phyloP scores from a whole-genome alignment of 306 rosid genomes.

The Cucumis cinereus region DNA sequence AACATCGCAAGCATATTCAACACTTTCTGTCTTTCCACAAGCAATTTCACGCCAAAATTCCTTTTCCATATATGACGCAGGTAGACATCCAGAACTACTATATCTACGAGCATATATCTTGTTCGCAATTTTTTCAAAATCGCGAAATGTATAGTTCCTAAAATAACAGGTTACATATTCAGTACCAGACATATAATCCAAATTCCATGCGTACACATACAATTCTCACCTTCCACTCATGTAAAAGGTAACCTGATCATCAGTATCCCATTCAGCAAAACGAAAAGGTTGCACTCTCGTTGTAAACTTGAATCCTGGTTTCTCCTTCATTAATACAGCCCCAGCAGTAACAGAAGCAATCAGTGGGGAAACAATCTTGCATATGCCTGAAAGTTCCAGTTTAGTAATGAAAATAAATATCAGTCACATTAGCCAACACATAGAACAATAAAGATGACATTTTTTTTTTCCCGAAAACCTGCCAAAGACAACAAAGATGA shows the following conservation, averaged over 20 bases:
- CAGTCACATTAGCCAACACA: not conserved
- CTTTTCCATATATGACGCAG: conserved; percentile 72
- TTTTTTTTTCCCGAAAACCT: no score
- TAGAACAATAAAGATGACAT: not conserved
- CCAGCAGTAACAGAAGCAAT: conserved; percentile 96
- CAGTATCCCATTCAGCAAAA: conserved; percentile 93
- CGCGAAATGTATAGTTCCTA: conserved; percentile 85
- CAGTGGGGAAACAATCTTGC: conserved; percentile 89
- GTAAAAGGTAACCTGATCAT: conserved; percentile 87
- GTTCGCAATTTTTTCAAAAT: conserved; percentile 95
- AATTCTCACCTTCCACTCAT: conserved; percentile 83
- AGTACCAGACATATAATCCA: conserved; percentile 10
- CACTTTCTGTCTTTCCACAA: conserved; percentile 86
- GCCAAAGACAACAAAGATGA: not conserved
- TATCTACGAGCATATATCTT: conserved; percentile 78
- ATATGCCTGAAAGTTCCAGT: conserved; percentile 45
- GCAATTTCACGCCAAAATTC: conserved; percentile 97
- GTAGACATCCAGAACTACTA: conserved; percentile 74
- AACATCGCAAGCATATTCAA: conserved; percentile 98
- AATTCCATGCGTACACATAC: not conserved
- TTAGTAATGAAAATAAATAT: not conserved
- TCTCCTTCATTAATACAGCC: conserved; percentile 83
- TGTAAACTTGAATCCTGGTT: conserved; percentile 84
- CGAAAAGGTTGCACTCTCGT: conserved; percentile 98
- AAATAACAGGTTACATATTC: conserved; percentile 21